Evolutionary conservation across 495 filamentous ascomycete genomes (phyloP), one percentile per base, ranked within the genome.

Genomic region (Aspergillus funiculosus): DNA sequence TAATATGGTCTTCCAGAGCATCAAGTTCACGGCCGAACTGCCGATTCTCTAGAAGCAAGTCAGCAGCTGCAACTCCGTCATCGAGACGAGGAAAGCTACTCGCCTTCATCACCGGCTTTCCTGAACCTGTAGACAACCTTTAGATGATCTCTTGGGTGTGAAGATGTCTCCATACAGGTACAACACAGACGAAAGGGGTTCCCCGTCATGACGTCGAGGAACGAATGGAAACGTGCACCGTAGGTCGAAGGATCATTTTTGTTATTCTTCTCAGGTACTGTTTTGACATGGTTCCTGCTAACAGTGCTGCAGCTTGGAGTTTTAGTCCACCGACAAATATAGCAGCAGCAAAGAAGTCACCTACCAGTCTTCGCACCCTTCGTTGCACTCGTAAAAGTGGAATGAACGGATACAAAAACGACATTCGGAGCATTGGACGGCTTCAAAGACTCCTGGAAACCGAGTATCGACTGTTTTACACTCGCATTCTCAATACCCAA

Each of bases 361-460:
- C 3, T 46, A 46, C 43, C 18, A 46, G 11, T 46, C 43, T 3
- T 5, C 6, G 27, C 43, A 46, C 2, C 34, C 34, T 2, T 29
- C 31, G 9, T 39, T 46, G 26, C 43, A 46, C 26, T 39, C 43
- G 20, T 46, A 39, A 7, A 46, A 39, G 17, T 46, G 43, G 19
- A 46, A 46, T 14, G 43, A 46, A 17, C 43, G 43, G 25, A 46
- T 39, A 20, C 43, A 46, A n/a, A 28, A 31, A 5, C 43, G 43
- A 14, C 43, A 46, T 17, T 46, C 43, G 9, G 43, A 46, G 11
- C 43, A 46, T 14, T 46, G 43, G 25, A 46, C 31, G 6, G 43
- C 43, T 30, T 46, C 34, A 36, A 39, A 46, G 10, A 46, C 24
- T 22, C 34, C 34, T 5, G 34, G 22, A 19, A 19, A 30, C 7